A percentile compares a stretch with the other conserved stretches of the same genome.
These are phyloP conservation scores for Cryphonectria parasitica DNA, from an alignment of 2,329 filamentous ascomycete species.

Conservation along the genomic window DNA sequence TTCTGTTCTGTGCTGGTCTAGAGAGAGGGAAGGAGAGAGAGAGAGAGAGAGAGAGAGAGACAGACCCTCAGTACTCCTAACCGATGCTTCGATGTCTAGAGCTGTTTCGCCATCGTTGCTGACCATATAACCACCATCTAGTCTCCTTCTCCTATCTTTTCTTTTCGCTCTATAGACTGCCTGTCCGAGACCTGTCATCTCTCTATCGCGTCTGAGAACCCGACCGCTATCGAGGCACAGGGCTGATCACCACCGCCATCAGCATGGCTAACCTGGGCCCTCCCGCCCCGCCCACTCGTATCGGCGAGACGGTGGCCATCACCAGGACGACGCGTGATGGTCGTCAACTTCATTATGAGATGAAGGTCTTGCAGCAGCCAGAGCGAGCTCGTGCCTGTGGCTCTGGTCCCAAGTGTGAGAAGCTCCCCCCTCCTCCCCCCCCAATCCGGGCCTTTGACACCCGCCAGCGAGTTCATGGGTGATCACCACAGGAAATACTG, in stretches of 20 bases:
- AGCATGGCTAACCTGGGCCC: slow-evolving; percentile 24
- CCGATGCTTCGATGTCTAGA: not conserved
- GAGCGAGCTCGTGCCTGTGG: slow-evolving; percentile 94
- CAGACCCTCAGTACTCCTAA: not conserved
- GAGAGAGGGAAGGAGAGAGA: not conserved
- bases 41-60: not conserved
- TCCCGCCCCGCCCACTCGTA: slow-evolving; percentile 25
- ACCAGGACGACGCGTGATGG: slow-evolving; percentile 69
- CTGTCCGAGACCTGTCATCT: not conserved
- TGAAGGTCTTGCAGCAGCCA: slow-evolving; percentile 91
- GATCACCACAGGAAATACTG: slow-evolving; percentile 11
- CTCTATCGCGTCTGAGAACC: not conserved
- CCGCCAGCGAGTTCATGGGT: not conserved
- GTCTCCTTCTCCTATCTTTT: not conserved
- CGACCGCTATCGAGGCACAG: not conserved
- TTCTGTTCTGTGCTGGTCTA: not conserved
- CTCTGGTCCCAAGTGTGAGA: slow-evolving; percentile 89
- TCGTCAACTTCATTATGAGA: slow-evolving; percentile 76
- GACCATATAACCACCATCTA: not conserved
- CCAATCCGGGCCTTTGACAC: slow-evolving; percentile 28
- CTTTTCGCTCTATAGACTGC: not conserved
- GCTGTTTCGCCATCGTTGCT: not conserved
- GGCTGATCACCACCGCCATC: slow-evolving; percentile 10
- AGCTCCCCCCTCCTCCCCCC: not conserved
- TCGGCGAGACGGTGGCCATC: slow-evolving; percentile 25